phyloP scores from a whole-genome alignment of 139 green algal genomes.

The Edaphochlamys debaryana region DNA sequence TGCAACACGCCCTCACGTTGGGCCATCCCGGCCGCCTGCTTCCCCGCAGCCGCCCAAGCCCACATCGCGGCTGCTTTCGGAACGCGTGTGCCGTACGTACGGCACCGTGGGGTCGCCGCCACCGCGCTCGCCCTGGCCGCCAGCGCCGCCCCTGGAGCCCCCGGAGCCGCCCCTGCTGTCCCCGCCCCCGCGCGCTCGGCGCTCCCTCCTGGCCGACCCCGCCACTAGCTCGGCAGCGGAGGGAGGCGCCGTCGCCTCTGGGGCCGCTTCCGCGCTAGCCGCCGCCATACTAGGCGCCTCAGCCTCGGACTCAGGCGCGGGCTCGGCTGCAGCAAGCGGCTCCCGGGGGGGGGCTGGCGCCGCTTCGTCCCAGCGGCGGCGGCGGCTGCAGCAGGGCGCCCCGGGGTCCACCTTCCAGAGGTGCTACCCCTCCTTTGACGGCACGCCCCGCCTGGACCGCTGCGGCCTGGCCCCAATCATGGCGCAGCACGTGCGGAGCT shows the following conservation, averaged over 20 bases:
- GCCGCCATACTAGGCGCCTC: too few relatives aligned
- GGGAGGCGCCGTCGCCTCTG: too few relatives aligned
- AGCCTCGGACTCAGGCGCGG: too few relatives aligned
- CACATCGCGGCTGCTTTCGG: neutral
- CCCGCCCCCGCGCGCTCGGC: neutral
- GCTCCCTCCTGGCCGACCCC: neutral
- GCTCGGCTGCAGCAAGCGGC: neutral
- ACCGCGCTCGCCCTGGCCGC: neutral
- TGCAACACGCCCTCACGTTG: too few relatives aligned
- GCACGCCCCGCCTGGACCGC: too few relatives aligned
- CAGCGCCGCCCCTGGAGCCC: neutral
- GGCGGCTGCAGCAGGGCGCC: neutral
- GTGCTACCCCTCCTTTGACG: neutral
- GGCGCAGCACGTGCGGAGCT: neutral
- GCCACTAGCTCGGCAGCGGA: too few relatives aligned
- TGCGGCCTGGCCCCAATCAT: neutral
- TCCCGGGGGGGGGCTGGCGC: too few relatives aligned
- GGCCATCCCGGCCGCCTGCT: neutral
- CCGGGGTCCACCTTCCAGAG: neutral
- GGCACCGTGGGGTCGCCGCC: neutral
- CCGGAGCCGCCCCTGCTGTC: neutral
- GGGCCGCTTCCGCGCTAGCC: neutral
- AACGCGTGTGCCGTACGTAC: constrained; percentile 1
- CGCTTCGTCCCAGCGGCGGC: neutral
- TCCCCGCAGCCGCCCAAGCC: neutral